Evolutionary conservation across 2,329 filamentous ascomycete species (phyloP).

Genomic region (Dactylellina cionopaga): DNA sequence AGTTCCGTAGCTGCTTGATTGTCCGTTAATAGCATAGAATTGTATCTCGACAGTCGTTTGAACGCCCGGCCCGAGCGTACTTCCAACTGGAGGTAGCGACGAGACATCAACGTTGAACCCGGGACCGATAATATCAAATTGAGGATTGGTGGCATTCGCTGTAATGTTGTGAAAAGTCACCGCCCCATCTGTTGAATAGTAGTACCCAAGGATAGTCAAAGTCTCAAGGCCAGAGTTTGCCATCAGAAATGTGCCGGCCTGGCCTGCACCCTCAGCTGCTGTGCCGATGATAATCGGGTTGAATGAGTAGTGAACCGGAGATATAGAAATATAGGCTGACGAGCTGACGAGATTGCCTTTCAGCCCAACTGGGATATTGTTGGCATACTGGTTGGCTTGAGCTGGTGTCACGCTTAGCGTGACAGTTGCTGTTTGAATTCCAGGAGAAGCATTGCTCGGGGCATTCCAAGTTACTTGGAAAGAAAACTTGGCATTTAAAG

Average conservation of each 20-base stretch:
- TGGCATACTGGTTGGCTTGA: slow-evolving; percentile 60
- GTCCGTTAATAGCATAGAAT: slow-evolving; percentile 58
- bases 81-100: slow-evolving; percentile 58
- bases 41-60: slow-evolving; percentile 59
- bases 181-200: slow-evolving; percentile 58
- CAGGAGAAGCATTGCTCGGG: background rate
- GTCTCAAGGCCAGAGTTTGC: slow-evolving; percentile 61
- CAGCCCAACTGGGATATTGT: slow-evolving; percentile 60
- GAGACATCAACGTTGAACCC: slow-evolving; percentile 58
- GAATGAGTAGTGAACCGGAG: slow-evolving; percentile 61
- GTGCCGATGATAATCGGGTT: slow-evolving; percentile 61
- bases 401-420: slow-evolving; percentile 59
- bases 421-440: slow-evolving; percentile 59
- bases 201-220: slow-evolving; percentile 60
- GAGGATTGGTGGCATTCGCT: slow-evolving; percentile 52
- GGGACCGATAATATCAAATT: slow-evolving; percentile 57
- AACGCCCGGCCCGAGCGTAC: slow-evolving; percentile 58
- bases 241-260: slow-evolving; percentile 59
- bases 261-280: slow-evolving; percentile 55
- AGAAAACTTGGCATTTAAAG: slow-evolving; percentile 61
- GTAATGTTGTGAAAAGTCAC: slow-evolving; percentile 58
- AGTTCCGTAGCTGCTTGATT: slow-evolving; percentile 58
- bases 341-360: slow-evolving; percentile 62
- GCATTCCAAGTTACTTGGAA: slow-evolving; percentile 62
- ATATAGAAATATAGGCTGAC: slow-evolving; percentile 63